Conservation (phyloP, 495 filamentous ascomycete species). For the Lasiosphaeris hirsuta region DNA sequence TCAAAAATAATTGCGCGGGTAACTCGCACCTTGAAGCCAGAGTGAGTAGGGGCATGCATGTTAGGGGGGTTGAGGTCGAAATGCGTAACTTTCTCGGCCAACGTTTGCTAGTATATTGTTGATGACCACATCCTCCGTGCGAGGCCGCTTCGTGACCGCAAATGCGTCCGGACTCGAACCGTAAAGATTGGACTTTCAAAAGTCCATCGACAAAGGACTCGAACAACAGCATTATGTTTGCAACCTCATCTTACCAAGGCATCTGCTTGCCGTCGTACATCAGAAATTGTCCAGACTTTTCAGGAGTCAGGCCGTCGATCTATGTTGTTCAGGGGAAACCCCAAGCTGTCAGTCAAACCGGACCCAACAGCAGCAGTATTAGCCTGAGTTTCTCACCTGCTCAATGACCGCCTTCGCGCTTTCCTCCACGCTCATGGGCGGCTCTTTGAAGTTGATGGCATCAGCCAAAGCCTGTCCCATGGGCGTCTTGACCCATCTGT, state of each 20-base stretch:
- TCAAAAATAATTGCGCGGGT: too few species aligned
- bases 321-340: conserved; percentile 1
- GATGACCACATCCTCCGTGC: too few species aligned
- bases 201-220: too few species aligned
- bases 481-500: conserved; percentile 41
- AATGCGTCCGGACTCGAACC: too few species aligned
- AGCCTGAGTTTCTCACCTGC: conserved; percentile 24
- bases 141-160: too few species aligned
- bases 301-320: conserved; percentile 23
- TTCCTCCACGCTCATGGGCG: conserved; percentile 31
- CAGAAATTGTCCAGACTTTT: conserved; percentile 27
- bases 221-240: not conserved
- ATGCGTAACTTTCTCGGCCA: too few species aligned
- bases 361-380: not conserved
- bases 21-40: too few species aligned
- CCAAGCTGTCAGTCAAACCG: not conserved
- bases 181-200: too few species aligned
- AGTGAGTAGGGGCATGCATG: too few species aligned
- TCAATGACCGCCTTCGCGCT: conserved; percentile 27
- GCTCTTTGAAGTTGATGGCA: conserved; percentile 26
- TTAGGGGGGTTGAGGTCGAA: too few species aligned
- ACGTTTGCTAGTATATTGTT: too few species aligned
- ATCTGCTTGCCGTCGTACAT: conserved; percentile 15
- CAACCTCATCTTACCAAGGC: conserved; percentile 19
- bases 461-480: conserved; percentile 39